Percentiles rank a stretch among this genome's conserved stretches.
Conservation (phyloP, 257 asterid species). For the Solanum piurae region DNA sequence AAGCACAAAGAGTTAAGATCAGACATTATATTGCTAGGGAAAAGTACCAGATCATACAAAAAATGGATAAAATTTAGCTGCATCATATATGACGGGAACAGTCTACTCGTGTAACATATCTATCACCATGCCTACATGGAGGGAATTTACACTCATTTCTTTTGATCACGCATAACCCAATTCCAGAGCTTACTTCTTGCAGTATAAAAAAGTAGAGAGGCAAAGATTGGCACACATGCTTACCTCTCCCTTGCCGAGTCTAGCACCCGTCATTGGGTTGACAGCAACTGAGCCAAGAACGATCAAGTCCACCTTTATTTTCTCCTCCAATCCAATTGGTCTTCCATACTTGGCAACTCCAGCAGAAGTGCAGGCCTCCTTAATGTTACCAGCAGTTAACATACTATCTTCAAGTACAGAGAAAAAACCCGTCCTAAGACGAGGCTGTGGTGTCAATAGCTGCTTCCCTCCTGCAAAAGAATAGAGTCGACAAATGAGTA, state of each 20-base stretch:
- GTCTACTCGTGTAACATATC: neutral
- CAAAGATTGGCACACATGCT: neutral
- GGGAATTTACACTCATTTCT: neutral
- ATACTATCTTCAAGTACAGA: slow-evolving; percentile 53
- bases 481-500: neutral
- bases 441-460: slow-evolving; percentile 94
- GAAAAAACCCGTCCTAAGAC: slow-evolving; percentile 88
- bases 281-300: slow-evolving; percentile 94
- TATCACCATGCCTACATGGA: neutral
- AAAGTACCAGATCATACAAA: neutral
- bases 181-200: neutral
- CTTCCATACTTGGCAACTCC: slow-evolving; percentile 88
- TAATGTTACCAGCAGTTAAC: slow-evolving; percentile 44
- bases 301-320: slow-evolving; percentile 78
- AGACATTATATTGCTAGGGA: neutral
- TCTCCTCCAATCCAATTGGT: slow-evolving; percentile 81
- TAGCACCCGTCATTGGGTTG: slow-evolving; percentile 81
- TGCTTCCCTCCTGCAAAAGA: slow-evolving; percentile 51
- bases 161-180: neutral
- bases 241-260: slow-evolving; percentile 99
- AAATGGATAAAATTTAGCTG: neutral
- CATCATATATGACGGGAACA: neutral
- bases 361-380: slow-evolving; percentile 86
- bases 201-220: neutral
- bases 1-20: neutral